Percentiles rank a stretch among this genome's conserved stretches.
Evolutionary conservation across 148 eudicot genomes (phyloP).

Genomic region (Suaeda aralocaspica): DNA sequence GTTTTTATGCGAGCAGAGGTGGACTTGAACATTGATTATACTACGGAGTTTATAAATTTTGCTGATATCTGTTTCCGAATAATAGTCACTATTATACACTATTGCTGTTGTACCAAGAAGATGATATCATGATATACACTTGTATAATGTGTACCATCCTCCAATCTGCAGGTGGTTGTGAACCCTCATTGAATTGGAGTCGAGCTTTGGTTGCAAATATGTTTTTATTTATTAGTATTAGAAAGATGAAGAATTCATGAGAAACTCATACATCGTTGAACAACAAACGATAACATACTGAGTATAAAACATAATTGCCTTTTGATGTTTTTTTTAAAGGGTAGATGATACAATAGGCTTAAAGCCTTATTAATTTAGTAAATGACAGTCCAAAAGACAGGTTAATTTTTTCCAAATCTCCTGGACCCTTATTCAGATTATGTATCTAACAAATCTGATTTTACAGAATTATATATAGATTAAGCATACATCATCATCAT

Average conservation of each 20-base stretch:
- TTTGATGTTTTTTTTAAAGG: background rate
- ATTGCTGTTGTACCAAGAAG: too few relatives aligned
- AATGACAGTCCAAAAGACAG: background rate
- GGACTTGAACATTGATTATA: too few relatives aligned
- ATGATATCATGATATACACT: too few relatives aligned
- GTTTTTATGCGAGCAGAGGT: too few relatives aligned
- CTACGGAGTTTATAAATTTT: too few relatives aligned
- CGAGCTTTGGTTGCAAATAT: background rate
- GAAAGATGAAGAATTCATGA: background rate
- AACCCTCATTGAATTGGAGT: too few relatives aligned
- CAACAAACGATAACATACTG: background rate
- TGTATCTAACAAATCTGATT: too few relatives aligned
- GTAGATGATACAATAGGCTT: background rate
- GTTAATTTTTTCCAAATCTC: constrained; percentile 1
- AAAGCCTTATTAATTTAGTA: background rate
- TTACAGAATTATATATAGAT: background rate
- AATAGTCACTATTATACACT: too few relatives aligned
- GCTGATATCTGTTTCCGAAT: too few relatives aligned
- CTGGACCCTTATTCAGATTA: background rate
- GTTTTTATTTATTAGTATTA: background rate
- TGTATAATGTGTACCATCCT: too few relatives aligned
- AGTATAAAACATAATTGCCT: background rate
- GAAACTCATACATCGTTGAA: background rate
- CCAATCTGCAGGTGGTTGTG: too few relatives aligned
- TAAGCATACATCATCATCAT: background rate